These are phyloP conservation scores for Pleurotus eryngii DNA, from an alignment of 768 basidiomycete genomes.

Conservation along the genomic window DNA sequence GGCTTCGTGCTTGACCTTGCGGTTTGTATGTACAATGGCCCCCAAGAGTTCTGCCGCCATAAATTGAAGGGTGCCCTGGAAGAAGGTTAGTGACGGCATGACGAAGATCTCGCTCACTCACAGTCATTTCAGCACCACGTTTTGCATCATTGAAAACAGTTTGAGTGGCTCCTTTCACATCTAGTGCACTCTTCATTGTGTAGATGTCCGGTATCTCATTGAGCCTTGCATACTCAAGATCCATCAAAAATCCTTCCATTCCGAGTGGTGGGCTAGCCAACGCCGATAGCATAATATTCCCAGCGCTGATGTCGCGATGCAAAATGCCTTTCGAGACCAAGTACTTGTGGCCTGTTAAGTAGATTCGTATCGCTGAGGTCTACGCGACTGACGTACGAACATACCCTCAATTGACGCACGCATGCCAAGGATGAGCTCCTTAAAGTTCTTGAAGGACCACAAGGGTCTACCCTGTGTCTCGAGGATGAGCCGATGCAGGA, in stretches of 20 bases:
- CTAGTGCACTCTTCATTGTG: background rate
- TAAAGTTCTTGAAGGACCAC: slow-evolving; percentile 15
- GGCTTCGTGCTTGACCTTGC: background rate
- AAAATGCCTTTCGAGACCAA: slow-evolving; percentile 21
- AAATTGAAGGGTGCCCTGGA: slow-evolving; percentile 20
- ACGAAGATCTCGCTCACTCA: slow-evolving; percentile 1
- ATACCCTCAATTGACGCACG: slow-evolving; percentile 15
- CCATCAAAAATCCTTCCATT: slow-evolving; percentile 25
- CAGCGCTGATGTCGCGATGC: slow-evolving; percentile 26
- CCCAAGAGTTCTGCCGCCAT: slow-evolving; percentile 15
- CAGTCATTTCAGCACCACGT: slow-evolving; percentile 2
- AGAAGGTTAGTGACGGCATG: background rate
- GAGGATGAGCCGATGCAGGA: slow-evolving; percentile 16
- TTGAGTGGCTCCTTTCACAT: slow-evolving; percentile 1
- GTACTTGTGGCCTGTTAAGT: slow-evolving; percentile 15
- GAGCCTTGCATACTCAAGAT: slow-evolving; percentile 23
- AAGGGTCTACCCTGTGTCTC: slow-evolving; percentile 14
- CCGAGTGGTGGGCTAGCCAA: background rate
- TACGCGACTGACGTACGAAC: background rate
- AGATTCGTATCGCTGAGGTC: background rate
- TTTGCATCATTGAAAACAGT: slow-evolving; percentile 11
- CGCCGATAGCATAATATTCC: slow-evolving; percentile 19
- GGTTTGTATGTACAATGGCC: background rate
- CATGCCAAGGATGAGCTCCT: slow-evolving; percentile 14
- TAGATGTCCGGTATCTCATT: background rate